A percentile compares a stretch with the other conserved stretches of the same genome.
These are phyloP conservation scores for Cladosporium sp. DNA, from an alignment of 2,329 filamentous ascomycete species.

Conservation along the genomic window DNA sequence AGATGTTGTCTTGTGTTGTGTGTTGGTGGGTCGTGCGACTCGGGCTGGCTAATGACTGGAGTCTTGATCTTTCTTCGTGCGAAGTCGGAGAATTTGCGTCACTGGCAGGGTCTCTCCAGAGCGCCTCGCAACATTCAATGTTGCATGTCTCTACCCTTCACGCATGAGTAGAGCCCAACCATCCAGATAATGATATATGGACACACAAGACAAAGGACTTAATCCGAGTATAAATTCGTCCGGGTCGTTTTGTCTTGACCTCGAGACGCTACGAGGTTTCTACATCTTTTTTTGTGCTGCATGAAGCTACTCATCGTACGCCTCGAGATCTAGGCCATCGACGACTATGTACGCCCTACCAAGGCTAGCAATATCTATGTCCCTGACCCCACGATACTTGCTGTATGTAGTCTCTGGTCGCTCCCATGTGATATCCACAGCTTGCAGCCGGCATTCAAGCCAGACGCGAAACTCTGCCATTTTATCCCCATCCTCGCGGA, in stretches of 20 bases:
- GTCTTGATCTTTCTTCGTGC: constrained; percentile 20
- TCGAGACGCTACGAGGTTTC: background rate
- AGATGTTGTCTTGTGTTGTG: background rate
- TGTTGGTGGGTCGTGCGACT: constrained; percentile 5
- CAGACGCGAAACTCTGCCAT: background rate
- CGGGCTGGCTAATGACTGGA: constrained; percentile 17
- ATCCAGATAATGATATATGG: background rate
- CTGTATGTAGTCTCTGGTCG: background rate
- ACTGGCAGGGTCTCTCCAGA: constrained; percentile 5
- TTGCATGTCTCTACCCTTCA: background rate
- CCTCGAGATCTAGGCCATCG: background rate
- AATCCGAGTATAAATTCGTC: background rate
- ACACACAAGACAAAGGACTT: background rate
- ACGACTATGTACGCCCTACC: background rate
- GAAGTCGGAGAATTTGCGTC: constrained; percentile 22
- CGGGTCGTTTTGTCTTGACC: background rate
- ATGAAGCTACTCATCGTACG: background rate
- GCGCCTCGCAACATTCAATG: background rate
- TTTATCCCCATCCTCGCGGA: background rate
- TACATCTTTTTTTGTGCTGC: background rate
- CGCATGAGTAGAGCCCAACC: background rate
- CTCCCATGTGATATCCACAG: constrained; percentile 1
- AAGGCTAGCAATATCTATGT: background rate
- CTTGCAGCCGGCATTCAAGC: background rate
- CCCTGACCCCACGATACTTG: background rate